A percentile compares a stretch with the other conserved stretches of the same genome.
Conservation (phyloP, 2,329 filamentous ascomycete genomes). For the Xylariomycetidae sp. region DNA sequence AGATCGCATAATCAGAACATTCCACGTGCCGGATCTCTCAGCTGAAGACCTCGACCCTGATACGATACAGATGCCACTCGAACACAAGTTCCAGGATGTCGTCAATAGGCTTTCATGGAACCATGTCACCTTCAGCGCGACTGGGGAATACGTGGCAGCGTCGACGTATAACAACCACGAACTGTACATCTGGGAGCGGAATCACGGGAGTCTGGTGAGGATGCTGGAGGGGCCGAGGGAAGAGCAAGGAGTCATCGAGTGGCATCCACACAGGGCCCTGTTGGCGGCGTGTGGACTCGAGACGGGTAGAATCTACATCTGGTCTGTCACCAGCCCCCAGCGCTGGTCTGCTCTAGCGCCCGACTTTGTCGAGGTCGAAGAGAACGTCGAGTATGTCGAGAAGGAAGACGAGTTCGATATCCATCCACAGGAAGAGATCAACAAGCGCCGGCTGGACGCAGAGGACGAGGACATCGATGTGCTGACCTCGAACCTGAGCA, state of each 20-base stretch:
- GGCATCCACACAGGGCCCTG: conserved; percentile 85
- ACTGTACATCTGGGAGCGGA: conserved; percentile 96
- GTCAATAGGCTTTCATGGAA: conserved; percentile 96
- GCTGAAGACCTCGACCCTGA: conserved; percentile 70
- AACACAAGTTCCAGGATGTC: conserved; percentile 98
- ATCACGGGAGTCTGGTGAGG: conserved; percentile 88
- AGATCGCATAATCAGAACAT: conserved; percentile 90
- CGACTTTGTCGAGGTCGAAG: conserved; percentile 95
- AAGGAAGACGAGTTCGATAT: conserved; percentile 97
- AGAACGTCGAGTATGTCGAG: conserved; percentile 96
- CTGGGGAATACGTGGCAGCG: conserved; percentile 91
- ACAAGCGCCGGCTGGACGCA: conserved; percentile 80
- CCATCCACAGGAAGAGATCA: conserved; percentile 89
- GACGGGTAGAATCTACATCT: conserved; percentile 89
- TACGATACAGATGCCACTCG: conserved; percentile 82
- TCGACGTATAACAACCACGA: conserved; percentile 98
- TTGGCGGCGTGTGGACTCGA: conserved; percentile 90
- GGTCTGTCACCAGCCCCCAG: conserved; percentile 92
- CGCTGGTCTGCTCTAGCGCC: conserved; percentile 96
- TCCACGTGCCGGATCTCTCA: conserved; percentile 77
- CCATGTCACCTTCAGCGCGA: conserved; percentile 90
- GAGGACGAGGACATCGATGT: conserved; percentile 96
- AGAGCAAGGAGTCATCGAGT: conserved; percentile 93
- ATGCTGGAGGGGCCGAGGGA: conserved; percentile 97
- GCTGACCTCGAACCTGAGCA: conserved; percentile 66